These are phyloP conservation scores for Nothophoma quercina DNA, from an alignment of 2,329 filamentous ascomycete species.

Conservation along the genomic window DNA sequence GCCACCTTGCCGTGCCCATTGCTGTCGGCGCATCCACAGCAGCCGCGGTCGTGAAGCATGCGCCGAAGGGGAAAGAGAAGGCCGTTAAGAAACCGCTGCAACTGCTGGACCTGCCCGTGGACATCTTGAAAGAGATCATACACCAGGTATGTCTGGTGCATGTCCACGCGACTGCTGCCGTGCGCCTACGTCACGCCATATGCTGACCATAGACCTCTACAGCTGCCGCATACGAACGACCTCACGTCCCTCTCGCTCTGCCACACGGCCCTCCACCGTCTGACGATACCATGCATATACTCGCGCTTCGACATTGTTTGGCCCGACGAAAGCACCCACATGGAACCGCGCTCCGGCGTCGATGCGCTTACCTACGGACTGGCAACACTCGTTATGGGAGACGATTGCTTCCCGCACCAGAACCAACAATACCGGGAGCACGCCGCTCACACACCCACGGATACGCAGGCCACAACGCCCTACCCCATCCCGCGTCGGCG, in stretches of 20 bases:
- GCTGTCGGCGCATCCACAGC: conserved; percentile 18
- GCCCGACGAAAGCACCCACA: conserved; percentile 73
- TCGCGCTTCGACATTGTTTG: conserved; percentile 88
- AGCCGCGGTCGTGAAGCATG: conserved; percentile 31
- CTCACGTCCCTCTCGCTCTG: conserved; percentile 79
- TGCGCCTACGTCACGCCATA: neutral
- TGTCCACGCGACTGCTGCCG: neutral
- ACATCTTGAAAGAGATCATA: conserved; percentile 79
- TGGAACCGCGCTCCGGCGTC: conserved; percentile 74
- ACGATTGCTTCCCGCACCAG: conserved; percentile 66
- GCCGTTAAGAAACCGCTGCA: conserved; percentile 63
- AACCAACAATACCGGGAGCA: conserved; percentile 39
- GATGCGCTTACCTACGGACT: conserved; percentile 85
- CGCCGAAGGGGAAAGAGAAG: conserved; percentile 59
- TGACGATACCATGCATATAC: conserved; percentile 82
- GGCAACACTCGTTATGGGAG: conserved; percentile 78
- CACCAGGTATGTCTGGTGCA: conserved; percentile 67
- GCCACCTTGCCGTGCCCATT: conserved; percentile 9
- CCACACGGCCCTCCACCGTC: conserved; percentile 77
- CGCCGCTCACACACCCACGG: conserved; percentile 11
- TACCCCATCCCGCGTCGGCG: conserved; percentile 54
- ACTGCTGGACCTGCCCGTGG: conserved; percentile 78
- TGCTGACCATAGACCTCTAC: conserved; percentile 26
- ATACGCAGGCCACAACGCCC: conserved; percentile 28
- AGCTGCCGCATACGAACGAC: conserved; percentile 84